Evolutionary conservation across 192 early-diverging fungal species (phyloP), one percentile per base, ranked within the genome.

Genomic region (Nowakowskiella sp.): DNA sequence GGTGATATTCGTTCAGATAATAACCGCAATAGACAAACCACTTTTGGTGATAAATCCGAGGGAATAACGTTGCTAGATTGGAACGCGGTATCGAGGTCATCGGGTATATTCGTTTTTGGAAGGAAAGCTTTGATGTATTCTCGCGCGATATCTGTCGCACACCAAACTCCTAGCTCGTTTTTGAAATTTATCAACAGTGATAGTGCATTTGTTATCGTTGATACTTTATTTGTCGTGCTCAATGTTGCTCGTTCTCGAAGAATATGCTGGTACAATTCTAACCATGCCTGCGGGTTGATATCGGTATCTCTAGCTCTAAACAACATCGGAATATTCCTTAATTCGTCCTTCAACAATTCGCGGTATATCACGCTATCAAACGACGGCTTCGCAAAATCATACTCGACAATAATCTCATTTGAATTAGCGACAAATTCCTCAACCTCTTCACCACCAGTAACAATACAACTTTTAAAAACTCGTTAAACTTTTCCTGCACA

Each of bases 31-130:
- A 72, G 43, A 8, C 63, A 55, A 43, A 49, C 32, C 4, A 66
- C 36, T 42, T 73, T 73, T 13, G 62, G 63, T 3, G 56, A 58
- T 13, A 71, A 36, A 42, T 71, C 69, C 4, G 4, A 10, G 24
- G 25, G 29, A 4, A 28, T 51, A n/a, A 71, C 28, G 6, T 52
- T 32, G 16, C 16, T 57, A 30, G 8, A n/a, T n/a, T n/a, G n/a
- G n/a, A n/a, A n/a, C n/a, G n/a, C n/a, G n/a, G n/a, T n/a, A n/a
- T n/a, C n/a, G n/a, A n/a, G n/a, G n/a, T n/a, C 55, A 44, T 9
- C 16, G 19, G 36, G 36, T 13, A 39, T 13, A 13, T 39, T 39
- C 36, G 36, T 13, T 39, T 13, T 13, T 13, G 13, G 13, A 13
- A 13, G 36, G 13, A 19, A 13, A 39, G 36, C 13, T 13, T 39